These are phyloP conservation scores for Bassia scoparia DNA, from an alignment of 148 eudicot species.

Conservation along the genomic window DNA sequence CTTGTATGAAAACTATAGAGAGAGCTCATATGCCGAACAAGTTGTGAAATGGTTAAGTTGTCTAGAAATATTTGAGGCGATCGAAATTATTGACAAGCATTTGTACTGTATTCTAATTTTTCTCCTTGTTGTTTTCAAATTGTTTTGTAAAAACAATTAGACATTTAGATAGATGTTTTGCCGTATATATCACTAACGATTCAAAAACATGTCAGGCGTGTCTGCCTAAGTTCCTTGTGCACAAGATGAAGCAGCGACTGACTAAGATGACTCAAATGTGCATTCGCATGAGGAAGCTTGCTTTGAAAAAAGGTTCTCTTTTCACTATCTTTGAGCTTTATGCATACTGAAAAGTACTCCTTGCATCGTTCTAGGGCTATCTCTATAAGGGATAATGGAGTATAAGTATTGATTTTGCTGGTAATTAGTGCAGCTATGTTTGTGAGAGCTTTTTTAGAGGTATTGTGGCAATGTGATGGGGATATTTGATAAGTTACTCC, in stretches of 20 bases:
- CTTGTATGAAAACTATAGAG: constrained; percentile 92
- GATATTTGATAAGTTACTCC: too few species aligned
- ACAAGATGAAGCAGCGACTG: constrained; percentile 83
- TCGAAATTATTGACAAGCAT: constrained; percentile 84
- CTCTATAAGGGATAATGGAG: background rate
- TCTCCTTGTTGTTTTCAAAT: background rate
- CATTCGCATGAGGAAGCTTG: constrained; percentile 93
- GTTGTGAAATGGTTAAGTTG: constrained; percentile 83
- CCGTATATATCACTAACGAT: background rate
- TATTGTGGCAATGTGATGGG: background rate
- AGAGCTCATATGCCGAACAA: constrained; percentile 98
- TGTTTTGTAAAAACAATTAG: background rate
- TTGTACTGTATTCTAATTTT: constrained; percentile 40
- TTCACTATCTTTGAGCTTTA: background rate
- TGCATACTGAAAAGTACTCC: background rate
- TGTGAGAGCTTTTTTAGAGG: background rate
- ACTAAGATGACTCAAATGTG: constrained; percentile 99
- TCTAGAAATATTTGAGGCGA: constrained; percentile 80
- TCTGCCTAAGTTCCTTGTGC: constrained; percentile 90
- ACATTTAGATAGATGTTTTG: background rate
- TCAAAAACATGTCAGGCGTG: constrained; percentile 48
- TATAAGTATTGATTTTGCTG: background rate
- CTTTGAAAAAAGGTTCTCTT: constrained; percentile 65
- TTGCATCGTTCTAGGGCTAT: background rate
- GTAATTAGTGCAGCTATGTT: background rate